These are phyloP conservation scores for Acer campestre DNA, from an alignment of 345 rosid genomes.

Conservation along the genomic window DNA sequence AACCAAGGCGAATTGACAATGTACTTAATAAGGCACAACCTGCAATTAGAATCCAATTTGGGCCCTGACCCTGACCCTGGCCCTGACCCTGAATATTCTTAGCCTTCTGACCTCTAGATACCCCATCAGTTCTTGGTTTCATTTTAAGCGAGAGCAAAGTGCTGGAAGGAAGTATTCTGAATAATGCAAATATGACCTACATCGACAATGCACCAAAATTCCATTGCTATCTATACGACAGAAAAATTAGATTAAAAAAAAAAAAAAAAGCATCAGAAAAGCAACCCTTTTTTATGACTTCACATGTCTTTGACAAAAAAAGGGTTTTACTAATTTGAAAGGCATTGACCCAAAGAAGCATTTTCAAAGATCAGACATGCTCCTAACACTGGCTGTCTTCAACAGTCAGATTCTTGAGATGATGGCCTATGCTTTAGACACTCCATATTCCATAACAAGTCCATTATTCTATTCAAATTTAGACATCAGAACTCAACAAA, in stretches of 20 bases:
- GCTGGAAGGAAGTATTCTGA: slow-evolving; percentile 25
- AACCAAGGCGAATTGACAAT: slow-evolving; percentile 85
- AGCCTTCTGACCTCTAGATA: slow-evolving; percentile 56
- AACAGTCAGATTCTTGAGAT: not conserved
- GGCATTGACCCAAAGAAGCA: not conserved
- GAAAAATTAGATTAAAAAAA: slow-evolving; percentile 7
- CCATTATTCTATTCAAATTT: not conserved
- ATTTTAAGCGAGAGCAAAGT: slow-evolving; percentile 46
- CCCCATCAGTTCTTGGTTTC: slow-evolving; percentile 54
- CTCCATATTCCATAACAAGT: not conserved
- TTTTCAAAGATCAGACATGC: not conserved
- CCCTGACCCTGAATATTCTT: slow-evolving; percentile 47
- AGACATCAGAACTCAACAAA: not conserved
- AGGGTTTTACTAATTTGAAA: not conserved
- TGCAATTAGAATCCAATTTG: slow-evolving; percentile 89
- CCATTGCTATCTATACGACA: slow-evolving; percentile 14
- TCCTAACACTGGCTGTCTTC: not conserved
- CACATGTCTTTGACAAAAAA: not conserved
- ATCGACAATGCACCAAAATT: slow-evolving; percentile 24
- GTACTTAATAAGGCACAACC: slow-evolving; percentile 97
- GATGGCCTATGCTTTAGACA: not conserved
- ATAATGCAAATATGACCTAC: slow-evolving; percentile 62
- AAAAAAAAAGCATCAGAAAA: slow-evolving; percentile 3
- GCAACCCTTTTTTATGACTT: not conserved
- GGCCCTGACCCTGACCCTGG: slow-evolving; percentile 72